Evolutionary conservation across 2,329 filamentous ascomycete genomes (phyloP).

Genomic region (Fusarium albosuccineum): DNA sequence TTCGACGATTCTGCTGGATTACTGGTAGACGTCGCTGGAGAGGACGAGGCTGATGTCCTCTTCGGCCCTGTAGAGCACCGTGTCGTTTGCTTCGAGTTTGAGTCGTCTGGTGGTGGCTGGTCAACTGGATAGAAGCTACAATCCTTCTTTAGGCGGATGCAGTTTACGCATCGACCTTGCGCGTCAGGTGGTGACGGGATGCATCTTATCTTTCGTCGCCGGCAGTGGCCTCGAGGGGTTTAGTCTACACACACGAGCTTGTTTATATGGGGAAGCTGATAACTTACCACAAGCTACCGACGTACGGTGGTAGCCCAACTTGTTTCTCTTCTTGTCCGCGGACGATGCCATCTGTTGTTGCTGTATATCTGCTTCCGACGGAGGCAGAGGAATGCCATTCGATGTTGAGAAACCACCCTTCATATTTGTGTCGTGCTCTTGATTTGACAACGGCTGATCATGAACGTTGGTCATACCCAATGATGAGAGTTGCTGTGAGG

Average conservation of each 20-base stretch:
- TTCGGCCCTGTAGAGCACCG: constrained; percentile 56
- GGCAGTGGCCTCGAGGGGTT: constrained; percentile 79
- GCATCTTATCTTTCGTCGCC: constrained; percentile 93
- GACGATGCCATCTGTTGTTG: constrained; percentile 50
- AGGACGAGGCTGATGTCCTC: constrained; percentile 61
- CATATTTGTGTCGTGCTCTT: constrained; percentile 53
- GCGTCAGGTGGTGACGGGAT: constrained; percentile 79
- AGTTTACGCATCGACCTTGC: constrained; percentile 87
- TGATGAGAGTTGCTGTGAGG: constrained; percentile 48
- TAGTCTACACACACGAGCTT: constrained; percentile 11
- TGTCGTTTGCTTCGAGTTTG: constrained; percentile 57
- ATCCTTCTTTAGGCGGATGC: constrained; percentile 93
- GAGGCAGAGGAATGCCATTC: constrained; percentile 59
- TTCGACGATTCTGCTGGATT: constrained; percentile 57
- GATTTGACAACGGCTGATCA: constrained; percentile 52
- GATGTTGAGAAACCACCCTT: constrained; percentile 66
- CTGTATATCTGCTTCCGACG: constrained; percentile 49
- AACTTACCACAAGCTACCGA: constrained; percentile 95
- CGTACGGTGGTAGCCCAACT: constrained; percentile 94
- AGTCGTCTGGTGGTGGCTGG: constrained; percentile 70
- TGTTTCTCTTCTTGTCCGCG: constrained; percentile 79
- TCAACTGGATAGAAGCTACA: constrained; percentile 94
- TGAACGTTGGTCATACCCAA: constrained; percentile 50
- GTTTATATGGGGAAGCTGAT: neutral
- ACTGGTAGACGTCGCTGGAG: constrained; percentile 60